Percentiles rank a stretch among this genome's conserved stretches.
These are phyloP conservation scores for Mortierella sp. DNA, from an alignment of 371 early-diverging fungal genomes.

Conservation along the genomic window DNA sequence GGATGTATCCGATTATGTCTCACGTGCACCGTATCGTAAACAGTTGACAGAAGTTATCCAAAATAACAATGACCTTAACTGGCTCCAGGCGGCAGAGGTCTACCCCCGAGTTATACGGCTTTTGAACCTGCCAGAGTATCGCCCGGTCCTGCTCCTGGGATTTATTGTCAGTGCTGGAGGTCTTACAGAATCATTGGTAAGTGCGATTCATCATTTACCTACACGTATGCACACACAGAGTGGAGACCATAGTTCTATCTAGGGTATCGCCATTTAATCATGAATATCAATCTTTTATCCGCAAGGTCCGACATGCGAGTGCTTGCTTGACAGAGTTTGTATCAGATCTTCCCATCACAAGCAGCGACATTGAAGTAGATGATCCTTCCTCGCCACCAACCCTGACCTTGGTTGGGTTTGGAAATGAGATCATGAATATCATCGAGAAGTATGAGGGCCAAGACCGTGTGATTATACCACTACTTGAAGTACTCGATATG, in stretches of 20 bases:
- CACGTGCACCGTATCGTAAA: conserved; percentile 19
- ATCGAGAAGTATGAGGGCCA: conserved; percentile 61
- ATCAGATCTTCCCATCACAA: conserved; percentile 57
- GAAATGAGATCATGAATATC: conserved; percentile 59
- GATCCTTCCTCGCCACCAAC: conserved; percentile 5
- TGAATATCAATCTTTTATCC: neutral
- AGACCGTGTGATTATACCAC: conserved; percentile 75
- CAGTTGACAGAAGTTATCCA: conserved; percentile 35
- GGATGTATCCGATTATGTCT: conserved; percentile 17
- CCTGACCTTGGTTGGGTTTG: conserved; percentile 52
- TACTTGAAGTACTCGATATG: conserved; percentile 77
- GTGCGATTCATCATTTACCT: neutral
- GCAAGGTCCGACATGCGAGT: conserved; percentile 79
- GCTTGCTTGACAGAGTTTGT: conserved; percentile 73
- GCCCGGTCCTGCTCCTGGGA: conserved; percentile 74
- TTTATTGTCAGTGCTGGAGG: conserved; percentile 85
- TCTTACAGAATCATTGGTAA: conserved; percentile 82
- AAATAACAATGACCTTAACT: conserved; percentile 58
- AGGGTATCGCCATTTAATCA: no score
- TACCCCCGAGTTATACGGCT: conserved; percentile 74
- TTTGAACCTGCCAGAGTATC: conserved; percentile 66
- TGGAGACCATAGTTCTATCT: neutral
- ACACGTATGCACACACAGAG: no score
- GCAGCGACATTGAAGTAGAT: conserved; percentile 17
- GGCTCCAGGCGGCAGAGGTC: conserved; percentile 76